phyloP scores from a whole-genome alignment of 441 rosid species.

The Hura crepitans region DNA sequence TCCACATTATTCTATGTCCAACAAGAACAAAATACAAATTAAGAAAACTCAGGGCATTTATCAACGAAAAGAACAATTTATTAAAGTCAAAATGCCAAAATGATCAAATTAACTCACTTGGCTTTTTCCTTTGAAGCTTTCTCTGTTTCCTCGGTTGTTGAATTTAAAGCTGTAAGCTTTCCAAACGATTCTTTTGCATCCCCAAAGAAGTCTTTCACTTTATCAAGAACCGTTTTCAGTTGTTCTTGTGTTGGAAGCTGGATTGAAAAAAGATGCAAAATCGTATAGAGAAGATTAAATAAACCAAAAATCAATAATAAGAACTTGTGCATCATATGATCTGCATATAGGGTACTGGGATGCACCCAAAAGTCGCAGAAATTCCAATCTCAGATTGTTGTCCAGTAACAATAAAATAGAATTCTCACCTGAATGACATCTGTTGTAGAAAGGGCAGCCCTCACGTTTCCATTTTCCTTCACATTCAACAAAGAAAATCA shows the following conservation, averaged over 20 bases:
- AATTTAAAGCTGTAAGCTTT: conserved; percentile 54
- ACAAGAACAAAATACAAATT: neutral
- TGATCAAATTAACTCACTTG: conserved; percentile 41
- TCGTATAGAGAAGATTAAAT: neutral
- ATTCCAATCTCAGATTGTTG: neutral
- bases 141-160: conserved; percentile 42
- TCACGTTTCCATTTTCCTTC: conserved; percentile 78
- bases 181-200: conserved; percentile 91
- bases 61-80: neutral
- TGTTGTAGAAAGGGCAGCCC: conserved; percentile 63
- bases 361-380: neutral
- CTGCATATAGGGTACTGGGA: neutral
- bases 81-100: neutral
- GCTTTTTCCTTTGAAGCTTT: conserved; percentile 52
- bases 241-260: conserved; percentile 86
- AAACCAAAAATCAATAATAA: neutral
- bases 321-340: neutral
- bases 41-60: neutral
- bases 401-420: neutral
- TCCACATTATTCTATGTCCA: neutral
- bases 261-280: conserved; percentile 17
- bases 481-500: conserved; percentile 11
- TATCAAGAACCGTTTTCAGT: conserved; percentile 82
- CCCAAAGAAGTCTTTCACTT: conserved; percentile 80
- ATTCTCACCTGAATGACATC: conserved; percentile 72